These are phyloP conservation scores for Skeletonema potamos DNA, from an alignment of 108 stramenopile species.

Conservation along the genomic window DNA sequence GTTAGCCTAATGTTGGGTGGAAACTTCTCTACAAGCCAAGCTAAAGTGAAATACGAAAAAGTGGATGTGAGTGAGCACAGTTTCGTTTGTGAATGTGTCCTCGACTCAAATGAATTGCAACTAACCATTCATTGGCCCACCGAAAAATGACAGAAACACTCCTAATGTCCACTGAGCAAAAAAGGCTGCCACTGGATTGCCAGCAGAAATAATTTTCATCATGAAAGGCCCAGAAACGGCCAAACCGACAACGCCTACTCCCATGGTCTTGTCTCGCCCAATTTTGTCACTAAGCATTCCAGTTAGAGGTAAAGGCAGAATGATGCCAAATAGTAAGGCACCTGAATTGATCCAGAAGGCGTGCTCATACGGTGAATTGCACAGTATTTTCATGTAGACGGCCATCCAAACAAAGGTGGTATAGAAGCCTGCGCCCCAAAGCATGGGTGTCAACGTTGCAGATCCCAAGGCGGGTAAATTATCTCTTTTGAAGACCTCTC, in stretches of 20 bases:
- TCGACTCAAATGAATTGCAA: too few relatives aligned
- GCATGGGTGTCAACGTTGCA: conserved; percentile 62
- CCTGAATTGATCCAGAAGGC: conserved; percentile 67
- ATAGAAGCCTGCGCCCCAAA: conserved; percentile 69
- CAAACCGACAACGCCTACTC: conserved; percentile 32
- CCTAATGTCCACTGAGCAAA: conserved; percentile 59
- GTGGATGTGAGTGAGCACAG: too few relatives aligned
- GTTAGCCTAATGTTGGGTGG: conserved; percentile 59
- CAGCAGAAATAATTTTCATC: conserved; percentile 46
- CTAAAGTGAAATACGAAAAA: not conserved
- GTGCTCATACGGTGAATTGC: conserved; percentile 54
- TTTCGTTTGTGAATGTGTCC: too few relatives aligned
- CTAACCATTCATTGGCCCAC: conserved; percentile 51
- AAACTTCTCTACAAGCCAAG: conserved; percentile 73
- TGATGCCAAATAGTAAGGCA: conserved; percentile 54
- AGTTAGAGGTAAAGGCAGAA: conserved; percentile 52
- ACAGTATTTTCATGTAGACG: conserved; percentile 59
- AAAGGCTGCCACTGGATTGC: conserved; percentile 41
- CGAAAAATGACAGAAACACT: conserved; percentile 53
- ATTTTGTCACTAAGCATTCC: conserved; percentile 54
- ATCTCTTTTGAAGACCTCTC: conserved; percentile 54
- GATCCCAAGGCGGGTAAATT: conserved; percentile 53
- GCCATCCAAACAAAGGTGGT: conserved; percentile 71
- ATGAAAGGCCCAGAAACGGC: conserved; percentile 48
- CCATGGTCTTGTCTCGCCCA: conserved; percentile 62